Conservation (phyloP, 1,139 yeast genomes). For the Saccharomyces uvarum region DNA sequence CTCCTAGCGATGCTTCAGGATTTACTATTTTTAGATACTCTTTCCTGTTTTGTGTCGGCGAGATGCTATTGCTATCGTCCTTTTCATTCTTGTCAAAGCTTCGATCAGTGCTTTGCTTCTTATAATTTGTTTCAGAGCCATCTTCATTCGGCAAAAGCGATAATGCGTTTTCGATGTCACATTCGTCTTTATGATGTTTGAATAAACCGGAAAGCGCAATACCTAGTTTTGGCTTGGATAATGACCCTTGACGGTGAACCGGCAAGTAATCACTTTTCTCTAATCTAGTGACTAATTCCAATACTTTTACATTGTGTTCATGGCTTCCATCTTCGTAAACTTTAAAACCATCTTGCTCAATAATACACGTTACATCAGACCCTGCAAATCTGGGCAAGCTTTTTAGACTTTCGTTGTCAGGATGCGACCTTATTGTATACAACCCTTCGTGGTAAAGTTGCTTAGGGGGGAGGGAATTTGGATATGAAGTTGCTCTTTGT, state of each 20-base stretch:
- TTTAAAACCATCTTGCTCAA: slow-evolving; percentile 11
- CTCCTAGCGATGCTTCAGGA: slow-evolving; percentile 46
- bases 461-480: not conserved
- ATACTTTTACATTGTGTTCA: slow-evolving; percentile 12
- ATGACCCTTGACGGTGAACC: slow-evolving; percentile 10
- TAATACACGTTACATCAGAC: slow-evolving; percentile 3
- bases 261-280: slow-evolving; percentile 2
- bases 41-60: not conserved
- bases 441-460: not conserved
- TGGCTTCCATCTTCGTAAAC: slow-evolving; percentile 17
- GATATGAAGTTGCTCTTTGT: not conserved
- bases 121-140: slow-evolving; percentile 3
- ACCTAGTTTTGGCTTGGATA: slow-evolving; percentile 14
- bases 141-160: slow-evolving; percentile 18
- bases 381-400: not conserved
- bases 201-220: slow-evolving; percentile 17
- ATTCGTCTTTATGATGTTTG: slow-evolving; percentile 21
- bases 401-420: slow-evolving; percentile 2
- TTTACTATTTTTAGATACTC: slow-evolving; percentile 25
- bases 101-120: slow-evolving; percentile 16
- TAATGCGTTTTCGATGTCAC: slow-evolving; percentile 20
- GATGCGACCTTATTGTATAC: slow-evolving; percentile 1
- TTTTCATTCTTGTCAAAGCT: slow-evolving; percentile 9
- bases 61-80: slow-evolving; percentile 21
- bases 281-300: slow-evolving; percentile 3